Base-by-base conservation (phyloP, 2,329 filamentous ascomycete genomes). In the Pestalotiopsis sp. region DNA sequence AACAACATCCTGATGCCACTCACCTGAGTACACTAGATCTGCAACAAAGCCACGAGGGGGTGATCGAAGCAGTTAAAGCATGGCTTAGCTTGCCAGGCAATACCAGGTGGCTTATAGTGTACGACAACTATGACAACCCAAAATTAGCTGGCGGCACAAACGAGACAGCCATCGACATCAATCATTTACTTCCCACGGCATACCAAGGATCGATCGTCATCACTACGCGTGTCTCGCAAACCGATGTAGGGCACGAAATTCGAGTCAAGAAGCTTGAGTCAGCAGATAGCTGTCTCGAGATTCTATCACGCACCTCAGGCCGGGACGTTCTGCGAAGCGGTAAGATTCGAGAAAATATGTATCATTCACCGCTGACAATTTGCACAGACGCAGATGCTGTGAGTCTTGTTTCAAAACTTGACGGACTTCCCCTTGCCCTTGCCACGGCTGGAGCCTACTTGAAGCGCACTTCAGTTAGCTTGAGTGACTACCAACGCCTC, bases 371-470 rank as follows among this genome's bases (percentile, higher is more conserved):
- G 9, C 64, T 63, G 38, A 70, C 41, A 5, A 20, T 23, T 45
- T 3, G 27, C 56, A 13, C 67, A 81, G 77, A 81, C 73, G 20
- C 69, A 38, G 76, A 75, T 70, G 76, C 75, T 17, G 39, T 65
- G 38, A 25, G 69, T 12, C 77, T 84, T 69, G 75, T 76, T 1
- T 68, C 72, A 38, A 71, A 74, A 61, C 79, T 86, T 0, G 80
- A 83, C 68, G 82, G 84, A 4, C 79, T 85, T 41, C 83, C 83
- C 11, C 77, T 87, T 31, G 83, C 84, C 1, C 78, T 86, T 17
- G 75, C 82, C 5, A 81, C 82, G 17, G 83, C 84, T n/a, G 82
- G 83, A 5, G 77, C 81, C 0, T 86, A 83, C 68, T 78, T 86
- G 13, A 68, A 76, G 31, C 70, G 83, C 60, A 77, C 78, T 36